Conservation (phyloP, 495 filamentous ascomycete species). For the Extremus antarcticus region DNA sequence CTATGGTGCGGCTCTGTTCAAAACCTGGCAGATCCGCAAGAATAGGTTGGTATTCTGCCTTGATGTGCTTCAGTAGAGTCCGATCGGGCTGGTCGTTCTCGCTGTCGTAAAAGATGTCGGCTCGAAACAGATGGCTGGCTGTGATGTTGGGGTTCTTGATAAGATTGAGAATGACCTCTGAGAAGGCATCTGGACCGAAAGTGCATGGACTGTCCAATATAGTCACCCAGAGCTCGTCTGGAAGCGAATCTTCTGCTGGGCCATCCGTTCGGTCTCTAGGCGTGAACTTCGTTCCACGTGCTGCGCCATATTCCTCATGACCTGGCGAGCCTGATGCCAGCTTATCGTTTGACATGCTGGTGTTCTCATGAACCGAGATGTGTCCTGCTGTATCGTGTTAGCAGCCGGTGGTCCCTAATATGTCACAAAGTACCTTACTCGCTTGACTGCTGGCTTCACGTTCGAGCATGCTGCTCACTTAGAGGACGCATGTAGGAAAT, state of each 20-base stretch:
- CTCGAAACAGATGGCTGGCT: slow-evolving; percentile 70
- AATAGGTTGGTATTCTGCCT: slow-evolving; percentile 25
- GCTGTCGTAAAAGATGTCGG: slow-evolving; percentile 65
- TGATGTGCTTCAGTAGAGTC: slow-evolving; percentile 25
- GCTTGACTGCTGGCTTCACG: too few relatives aligned
- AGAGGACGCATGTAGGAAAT: too few relatives aligned
- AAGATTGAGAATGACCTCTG: slow-evolving; percentile 57
- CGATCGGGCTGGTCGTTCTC: slow-evolving; percentile 16
- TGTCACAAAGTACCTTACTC: too few relatives aligned
- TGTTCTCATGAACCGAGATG: too few relatives aligned
- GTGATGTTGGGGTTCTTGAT: slow-evolving; percentile 80
- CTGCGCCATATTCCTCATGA: too few relatives aligned
- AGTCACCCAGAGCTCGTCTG: slow-evolving; percentile 28
- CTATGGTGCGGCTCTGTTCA: slow-evolving; percentile 46
- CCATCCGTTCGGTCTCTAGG: slow-evolving; percentile 16
- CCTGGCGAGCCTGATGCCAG: too few relatives aligned
- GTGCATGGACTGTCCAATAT: slow-evolving; percentile 34
- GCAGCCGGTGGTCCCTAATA: too few relatives aligned
- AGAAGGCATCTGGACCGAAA: slow-evolving; percentile 50
- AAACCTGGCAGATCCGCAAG: slow-evolving; percentile 42
- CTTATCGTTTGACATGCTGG: too few relatives aligned
- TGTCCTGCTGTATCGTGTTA: too few relatives aligned
- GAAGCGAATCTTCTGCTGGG: slow-evolving; percentile 16
- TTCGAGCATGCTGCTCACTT: too few relatives aligned
- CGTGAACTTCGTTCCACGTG: slow-evolving; percentile 11